Evolutionary conservation across 192 early-diverging fungal species (phyloP).

Genomic region (Entomortierella parvispora): DNA sequence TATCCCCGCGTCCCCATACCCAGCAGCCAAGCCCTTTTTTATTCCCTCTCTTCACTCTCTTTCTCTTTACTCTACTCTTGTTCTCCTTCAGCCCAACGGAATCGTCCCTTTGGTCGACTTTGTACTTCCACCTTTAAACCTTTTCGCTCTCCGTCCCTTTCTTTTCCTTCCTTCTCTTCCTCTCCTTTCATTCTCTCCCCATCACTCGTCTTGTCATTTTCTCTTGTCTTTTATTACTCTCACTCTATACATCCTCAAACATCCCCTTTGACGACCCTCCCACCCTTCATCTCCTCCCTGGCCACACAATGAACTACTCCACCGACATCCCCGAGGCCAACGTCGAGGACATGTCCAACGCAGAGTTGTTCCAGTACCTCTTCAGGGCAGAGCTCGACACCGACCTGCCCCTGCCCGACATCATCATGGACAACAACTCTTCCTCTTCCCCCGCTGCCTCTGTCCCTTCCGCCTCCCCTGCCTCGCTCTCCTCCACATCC

Average conservation of each 20-base stretch:
- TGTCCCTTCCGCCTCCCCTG: conserved; percentile 1
- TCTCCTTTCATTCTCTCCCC: background rate
- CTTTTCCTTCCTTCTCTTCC: background rate
- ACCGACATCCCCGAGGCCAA: conserved; percentile 25
- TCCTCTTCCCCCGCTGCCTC: background rate
- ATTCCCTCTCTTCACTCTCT: background rate
- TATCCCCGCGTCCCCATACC: no score
- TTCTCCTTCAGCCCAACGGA: background rate
- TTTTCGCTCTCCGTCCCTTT: background rate
- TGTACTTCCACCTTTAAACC: background rate
- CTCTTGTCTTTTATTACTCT: background rate
- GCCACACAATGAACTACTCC: conserved; percentile 5
- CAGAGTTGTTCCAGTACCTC: conserved; percentile 54
- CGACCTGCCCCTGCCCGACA: conserved; percentile 12
- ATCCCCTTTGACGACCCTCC: background rate
- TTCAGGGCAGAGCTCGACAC: conserved; percentile 50
- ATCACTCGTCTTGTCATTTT: background rate
- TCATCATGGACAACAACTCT: background rate
- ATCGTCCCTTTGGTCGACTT: background rate
- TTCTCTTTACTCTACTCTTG: background rate
- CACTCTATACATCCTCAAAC: background rate
- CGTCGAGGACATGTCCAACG: conserved; percentile 52
- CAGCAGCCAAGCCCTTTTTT: background rate
- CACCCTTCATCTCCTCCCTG: background rate
- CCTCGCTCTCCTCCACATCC: conserved; percentile 18